Base-by-base conservation (phyloP, 192 early-diverging fungal genomes). In the Backusella tarrabulga region DNA sequence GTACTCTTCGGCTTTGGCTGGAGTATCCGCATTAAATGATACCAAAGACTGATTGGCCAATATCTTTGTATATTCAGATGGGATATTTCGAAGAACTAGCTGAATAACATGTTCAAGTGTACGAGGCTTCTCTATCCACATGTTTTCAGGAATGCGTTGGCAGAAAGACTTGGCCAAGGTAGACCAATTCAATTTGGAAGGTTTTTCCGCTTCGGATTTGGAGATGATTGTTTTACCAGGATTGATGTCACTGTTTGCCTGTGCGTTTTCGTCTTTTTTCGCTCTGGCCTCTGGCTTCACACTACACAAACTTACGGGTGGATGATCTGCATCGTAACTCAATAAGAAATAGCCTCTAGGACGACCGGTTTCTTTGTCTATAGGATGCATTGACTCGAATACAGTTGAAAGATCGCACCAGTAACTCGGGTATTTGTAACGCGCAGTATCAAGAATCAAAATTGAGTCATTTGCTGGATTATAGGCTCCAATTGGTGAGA, bases 361-460 rank as follows among this genome's bases (percentile, higher is more conserved):
- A 11, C 88, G 80, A 1, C 90, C 90, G 0, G 97, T 98, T 60
- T 93, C 95, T 7, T 72, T 83, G 77, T 98, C 97, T 6, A 93
- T 82, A 0, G 93, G 94, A 73, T 90, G 87, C 86, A 98, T 83
- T 15, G 96, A 89, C 68, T 96, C 89, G 72, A 91, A 97, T 50
- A 98, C 84, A 14, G 83, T 75, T 34, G 93, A 86, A 0, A 91
- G 89, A 29, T 91, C 84, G 50, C 88, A 90, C 75, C 93, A 98
- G 81, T 95, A 98, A 11, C 90, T 90, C 12, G 97, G 97, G 75
- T 97, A 97, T 85, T 97, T 96, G 86, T 93, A 97, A 12, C 93
- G 85, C 0, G 96, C 97, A 11, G 91, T 94, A 78, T 98, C 97
- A 23, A 97, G 81, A 6, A 98, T 93, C 46, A 98, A 84, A 4